Percentiles rank a stretch among this genome's conserved stretches.
These are phyloP conservation scores for Picochlorum sp. DNA, from an alignment of 139 green algal genomes.

Conservation along the genomic window DNA sequence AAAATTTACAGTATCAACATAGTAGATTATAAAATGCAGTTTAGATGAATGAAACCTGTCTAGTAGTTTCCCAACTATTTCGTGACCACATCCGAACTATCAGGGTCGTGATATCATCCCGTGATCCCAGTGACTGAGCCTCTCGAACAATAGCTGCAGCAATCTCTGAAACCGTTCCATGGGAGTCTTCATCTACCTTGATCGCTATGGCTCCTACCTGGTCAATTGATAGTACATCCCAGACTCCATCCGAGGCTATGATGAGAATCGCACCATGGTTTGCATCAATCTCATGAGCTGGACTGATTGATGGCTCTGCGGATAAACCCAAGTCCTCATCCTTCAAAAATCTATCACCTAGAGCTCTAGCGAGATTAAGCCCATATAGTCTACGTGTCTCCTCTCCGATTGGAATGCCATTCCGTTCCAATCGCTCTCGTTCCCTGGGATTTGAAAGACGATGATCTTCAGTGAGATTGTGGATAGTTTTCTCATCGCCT, in stretches of 20 bases:
- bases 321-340: conserved; percentile 60
- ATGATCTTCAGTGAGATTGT: conserved; percentile 51
- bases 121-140: conserved; percentile 27
- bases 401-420: conserved; percentile 2
- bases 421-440: conserved; percentile 32
- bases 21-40: conserved; percentile 1
- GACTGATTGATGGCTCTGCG: conserved; percentile 40
- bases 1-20: neutral
- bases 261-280: conserved; percentile 29
- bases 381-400: conserved; percentile 53
- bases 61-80: conserved; percentile 16
- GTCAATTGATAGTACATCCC: conserved; percentile 39
- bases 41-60: neutral
- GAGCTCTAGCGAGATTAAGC: conserved; percentile 58
- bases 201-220: neutral
- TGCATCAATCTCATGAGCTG: conserved; percentile 24
- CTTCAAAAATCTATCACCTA: conserved; percentile 70
- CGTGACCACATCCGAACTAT: conserved; percentile 27
- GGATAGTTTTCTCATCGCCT: neutral
- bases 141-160: conserved; percentile 28
- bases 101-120: conserved; percentile 42
- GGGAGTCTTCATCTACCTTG: conserved; percentile 13
- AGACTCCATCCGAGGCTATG: conserved; percentile 53
- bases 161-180: conserved; percentile 19
- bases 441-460: conserved; percentile 43